These are phyloP conservation scores for Agrocybe praecox DNA, from an alignment of 768 basidiomycete genomes.

Conservation along the genomic window DNA sequence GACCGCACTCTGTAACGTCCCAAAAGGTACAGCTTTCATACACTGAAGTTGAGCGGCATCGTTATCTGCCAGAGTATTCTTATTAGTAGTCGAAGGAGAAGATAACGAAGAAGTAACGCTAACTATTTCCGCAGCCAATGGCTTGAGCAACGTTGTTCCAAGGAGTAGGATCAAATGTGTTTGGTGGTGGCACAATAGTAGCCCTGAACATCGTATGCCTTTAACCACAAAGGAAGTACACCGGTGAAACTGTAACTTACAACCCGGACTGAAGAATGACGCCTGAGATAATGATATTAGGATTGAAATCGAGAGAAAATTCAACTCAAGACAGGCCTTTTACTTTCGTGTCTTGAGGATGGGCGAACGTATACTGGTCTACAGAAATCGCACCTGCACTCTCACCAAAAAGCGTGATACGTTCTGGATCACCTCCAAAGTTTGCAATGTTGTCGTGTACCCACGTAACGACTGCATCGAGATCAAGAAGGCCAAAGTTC, in stretches of 20 bases:
- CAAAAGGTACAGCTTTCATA: conserved; percentile 34
- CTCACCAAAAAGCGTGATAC: conserved; percentile 38
- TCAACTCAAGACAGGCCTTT: conserved; percentile 14
- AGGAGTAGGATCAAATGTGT: background rate
- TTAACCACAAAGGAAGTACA: conserved; percentile 7
- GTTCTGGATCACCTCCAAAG: conserved; percentile 43
- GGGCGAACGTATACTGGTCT: conserved; percentile 35
- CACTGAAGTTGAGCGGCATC: conserved; percentile 33
- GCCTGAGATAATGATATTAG: conserved; percentile 16
- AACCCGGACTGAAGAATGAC: conserved; percentile 40
- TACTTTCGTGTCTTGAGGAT: conserved; percentile 34
- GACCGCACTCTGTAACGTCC: conserved; percentile 32
- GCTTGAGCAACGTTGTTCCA: conserved; percentile 33
- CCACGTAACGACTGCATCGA: conserved; percentile 46
- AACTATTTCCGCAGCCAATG: conserved; percentile 36
- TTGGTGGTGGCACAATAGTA: background rate
- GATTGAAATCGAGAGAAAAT: conserved; percentile 6
- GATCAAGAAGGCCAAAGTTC: conserved; percentile 42
- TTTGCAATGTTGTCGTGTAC: conserved; percentile 46
- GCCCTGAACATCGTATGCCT: too few species aligned
- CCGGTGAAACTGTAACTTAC: conserved; percentile 15
- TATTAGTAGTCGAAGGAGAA: background rate
- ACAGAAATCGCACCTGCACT: conserved; percentile 36
- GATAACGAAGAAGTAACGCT: background rate
- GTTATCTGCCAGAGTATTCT: conserved; percentile 7